Evolutionary conservation across 495 filamentous ascomycete species (phyloP).

Genomic region (Oleoguttula mirabilis): DNA sequence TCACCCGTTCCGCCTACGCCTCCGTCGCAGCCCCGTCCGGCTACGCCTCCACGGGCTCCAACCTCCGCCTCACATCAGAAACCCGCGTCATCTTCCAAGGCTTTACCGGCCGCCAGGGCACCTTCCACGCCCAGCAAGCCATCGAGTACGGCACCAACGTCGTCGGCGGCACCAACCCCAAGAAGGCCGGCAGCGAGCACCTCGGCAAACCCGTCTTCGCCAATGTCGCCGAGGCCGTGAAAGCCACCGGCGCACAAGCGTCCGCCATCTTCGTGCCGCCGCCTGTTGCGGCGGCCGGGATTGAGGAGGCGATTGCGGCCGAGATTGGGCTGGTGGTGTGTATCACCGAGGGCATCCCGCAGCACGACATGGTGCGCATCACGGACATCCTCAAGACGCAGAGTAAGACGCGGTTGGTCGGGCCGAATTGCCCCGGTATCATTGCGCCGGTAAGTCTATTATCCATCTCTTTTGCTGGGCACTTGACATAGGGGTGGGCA

Average conservation of each 20-base stretch:
- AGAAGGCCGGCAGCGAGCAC: constrained; percentile 87
- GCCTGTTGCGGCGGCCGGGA: constrained; percentile 81
- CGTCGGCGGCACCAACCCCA: constrained; percentile 95
- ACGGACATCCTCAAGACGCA: constrained; percentile 97
- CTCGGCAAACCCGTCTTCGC: constrained; percentile 88
- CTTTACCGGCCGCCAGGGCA: constrained; percentile 87
- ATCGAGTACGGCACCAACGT: constrained; percentile 90
- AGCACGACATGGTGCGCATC: constrained; percentile 99
- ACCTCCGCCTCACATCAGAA: constrained; percentile 81
- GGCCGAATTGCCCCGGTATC: constrained; percentile 97
- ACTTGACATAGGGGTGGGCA: background rate
- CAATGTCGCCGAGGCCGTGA: constrained; percentile 77
- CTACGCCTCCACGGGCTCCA: constrained; percentile 74
- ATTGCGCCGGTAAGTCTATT: constrained; percentile 60
- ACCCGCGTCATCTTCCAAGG: constrained; percentile 96
- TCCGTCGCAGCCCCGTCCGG: constrained; percentile 39
- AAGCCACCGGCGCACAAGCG: constrained; percentile 79
- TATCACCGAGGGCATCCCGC: constrained; percentile 97
- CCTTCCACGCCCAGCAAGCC: constrained; percentile 94
- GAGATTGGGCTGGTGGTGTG: constrained; percentile 90
- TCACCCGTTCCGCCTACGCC: constrained; percentile 51
- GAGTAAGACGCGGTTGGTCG: constrained; percentile 88
- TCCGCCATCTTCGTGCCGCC: constrained; percentile 98
- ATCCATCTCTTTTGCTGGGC: background rate
- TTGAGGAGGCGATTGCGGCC: constrained; percentile 89